Percentiles rank a stretch among this genome's conserved stretches.
Evolutionary conservation across 805 yeast species (phyloP).

Genomic region (Monosporozyma aquatica): DNA sequence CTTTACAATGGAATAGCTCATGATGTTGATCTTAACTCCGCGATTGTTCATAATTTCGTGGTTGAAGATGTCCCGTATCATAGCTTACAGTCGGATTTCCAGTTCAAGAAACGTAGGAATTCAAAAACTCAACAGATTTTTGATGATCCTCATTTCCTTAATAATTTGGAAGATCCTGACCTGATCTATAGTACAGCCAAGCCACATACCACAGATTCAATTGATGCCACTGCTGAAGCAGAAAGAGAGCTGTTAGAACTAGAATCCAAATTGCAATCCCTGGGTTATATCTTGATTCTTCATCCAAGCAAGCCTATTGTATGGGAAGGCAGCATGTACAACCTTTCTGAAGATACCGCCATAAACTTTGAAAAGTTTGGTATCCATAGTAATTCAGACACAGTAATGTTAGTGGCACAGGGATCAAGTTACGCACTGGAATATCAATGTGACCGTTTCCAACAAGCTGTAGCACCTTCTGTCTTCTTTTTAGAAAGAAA

Average conservation of each 20-base stretch:
- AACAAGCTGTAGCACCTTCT: conserved; percentile 47
- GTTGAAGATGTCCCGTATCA: conserved; percentile 23
- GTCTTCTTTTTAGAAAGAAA: conserved; percentile 51
- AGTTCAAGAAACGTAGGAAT: neutral
- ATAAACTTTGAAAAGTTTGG: conserved; percentile 16
- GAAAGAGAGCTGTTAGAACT: conserved; percentile 20
- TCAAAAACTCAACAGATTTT: neutral
- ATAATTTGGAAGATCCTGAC: neutral
- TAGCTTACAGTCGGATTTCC: conserved; percentile 12
- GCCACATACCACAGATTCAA: too few species aligned
- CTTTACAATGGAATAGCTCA: conserved; percentile 21
- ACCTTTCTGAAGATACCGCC: conserved; percentile 32
- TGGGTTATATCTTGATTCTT: conserved; percentile 62
- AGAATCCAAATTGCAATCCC: conserved; percentile 24
- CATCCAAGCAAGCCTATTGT: conserved; percentile 77
- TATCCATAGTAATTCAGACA: conserved; percentile 13
- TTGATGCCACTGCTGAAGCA: conserved; percentile 23
- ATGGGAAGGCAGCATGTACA: conserved; percentile 79
- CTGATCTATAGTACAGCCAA: too few species aligned
- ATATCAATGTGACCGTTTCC: conserved; percentile 47
- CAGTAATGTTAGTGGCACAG: conserved; percentile 31
- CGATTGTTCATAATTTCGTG: conserved; percentile 25
- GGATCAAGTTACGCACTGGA: conserved; percentile 55
- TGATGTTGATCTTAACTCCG: conserved; percentile 19
- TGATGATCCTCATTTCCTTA: neutral